Percentiles rank a stretch among this genome's conserved stretches.
Conservation (phyloP, 2,329 filamentous ascomycete species). For the Ascomycota sp. region DNA sequence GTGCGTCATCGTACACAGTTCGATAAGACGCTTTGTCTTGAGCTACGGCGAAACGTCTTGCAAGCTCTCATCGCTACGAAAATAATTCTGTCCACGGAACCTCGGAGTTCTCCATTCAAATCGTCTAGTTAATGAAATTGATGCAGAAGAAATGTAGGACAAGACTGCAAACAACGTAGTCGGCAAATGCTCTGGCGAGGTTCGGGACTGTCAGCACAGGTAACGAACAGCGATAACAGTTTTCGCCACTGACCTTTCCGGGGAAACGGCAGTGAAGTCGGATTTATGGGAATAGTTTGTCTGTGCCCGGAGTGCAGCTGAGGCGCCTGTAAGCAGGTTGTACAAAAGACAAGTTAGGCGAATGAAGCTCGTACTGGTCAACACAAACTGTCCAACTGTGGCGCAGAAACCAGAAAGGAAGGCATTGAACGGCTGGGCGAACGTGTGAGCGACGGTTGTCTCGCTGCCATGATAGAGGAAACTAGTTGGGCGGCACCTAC, state of each 20-base stretch:
- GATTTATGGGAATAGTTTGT: slow-evolving; percentile 65
- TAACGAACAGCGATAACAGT: no score
- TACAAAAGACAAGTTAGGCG: neutral
- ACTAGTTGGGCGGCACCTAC: slow-evolving; percentile 32
- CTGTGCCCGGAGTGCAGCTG: slow-evolving; percentile 69
- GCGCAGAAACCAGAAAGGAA: slow-evolving; percentile 91
- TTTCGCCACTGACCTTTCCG: slow-evolving; percentile 43
- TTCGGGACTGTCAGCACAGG: slow-evolving; percentile 4
- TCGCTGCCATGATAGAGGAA: neutral
- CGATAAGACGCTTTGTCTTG: no score
- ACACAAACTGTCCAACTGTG: slow-evolving; percentile 90
- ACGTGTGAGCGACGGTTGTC: slow-evolving; percentile 4
- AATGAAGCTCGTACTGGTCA: slow-evolving; percentile 45
- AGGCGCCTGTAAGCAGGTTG: neutral
- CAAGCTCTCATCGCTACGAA: no score
- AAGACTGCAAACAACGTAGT: slow-evolving; percentile 85
- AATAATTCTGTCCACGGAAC: neutral
- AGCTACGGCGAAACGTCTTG: neutral
- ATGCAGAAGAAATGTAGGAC: slow-evolving; percentile 97
- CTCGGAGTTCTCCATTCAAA: no score
- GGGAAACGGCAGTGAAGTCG: slow-evolving; percentile 57
- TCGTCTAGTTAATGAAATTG: slow-evolving; percentile 88
- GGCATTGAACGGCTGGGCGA: slow-evolving; percentile 81
- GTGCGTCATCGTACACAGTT: no score
- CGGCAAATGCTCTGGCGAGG: slow-evolving; percentile 62